These are phyloP conservation scores for Collariella sp. DNA, from an alignment of 495 filamentous ascomycete genomes.

Conservation along the genomic window DNA sequence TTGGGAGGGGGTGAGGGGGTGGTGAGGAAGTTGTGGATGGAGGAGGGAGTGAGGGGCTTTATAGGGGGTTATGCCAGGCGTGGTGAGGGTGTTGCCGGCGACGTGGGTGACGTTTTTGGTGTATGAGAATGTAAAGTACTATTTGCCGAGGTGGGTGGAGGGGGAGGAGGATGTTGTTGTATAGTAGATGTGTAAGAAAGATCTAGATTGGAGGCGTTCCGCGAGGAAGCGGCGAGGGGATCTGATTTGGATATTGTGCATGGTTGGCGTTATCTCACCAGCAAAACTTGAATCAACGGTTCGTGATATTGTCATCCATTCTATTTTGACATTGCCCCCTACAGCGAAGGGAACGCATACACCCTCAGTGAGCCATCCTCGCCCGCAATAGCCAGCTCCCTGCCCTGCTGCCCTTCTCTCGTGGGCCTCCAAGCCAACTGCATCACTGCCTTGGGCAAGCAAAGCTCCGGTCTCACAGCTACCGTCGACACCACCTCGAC, in stretches of 20 bases:
- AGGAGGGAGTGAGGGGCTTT: conserved; percentile 78
- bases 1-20: conserved; percentile 66
- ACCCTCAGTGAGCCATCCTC: conserved; percentile 76
- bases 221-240: neutral
- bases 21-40: conserved; percentile 58
- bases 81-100: conserved; percentile 80
- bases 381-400: conserved; percentile 67
- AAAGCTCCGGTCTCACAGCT: conserved; percentile 36
- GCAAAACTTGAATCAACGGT: too few species aligned
- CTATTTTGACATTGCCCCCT: too few species aligned
- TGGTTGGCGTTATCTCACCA: neutral
- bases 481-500: conserved; percentile 38
- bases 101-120: conserved; percentile 98
- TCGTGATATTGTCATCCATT: too few species aligned
- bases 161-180: neutral
- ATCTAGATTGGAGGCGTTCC: conserved; percentile 2
- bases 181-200: neutral
- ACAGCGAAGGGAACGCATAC: conserved; percentile 44
- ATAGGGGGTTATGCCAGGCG: conserved; percentile 86
- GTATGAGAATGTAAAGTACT: conserved; percentile 83
- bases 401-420: conserved; percentile 13
- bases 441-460: conserved; percentile 65
- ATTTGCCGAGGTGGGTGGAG: conserved; percentile 43
- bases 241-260: neutral
- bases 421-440: conserved; percentile 70